Base-by-base conservation (phyloP, 768 basidiomycete species). In the Suillus sp. region DNA sequence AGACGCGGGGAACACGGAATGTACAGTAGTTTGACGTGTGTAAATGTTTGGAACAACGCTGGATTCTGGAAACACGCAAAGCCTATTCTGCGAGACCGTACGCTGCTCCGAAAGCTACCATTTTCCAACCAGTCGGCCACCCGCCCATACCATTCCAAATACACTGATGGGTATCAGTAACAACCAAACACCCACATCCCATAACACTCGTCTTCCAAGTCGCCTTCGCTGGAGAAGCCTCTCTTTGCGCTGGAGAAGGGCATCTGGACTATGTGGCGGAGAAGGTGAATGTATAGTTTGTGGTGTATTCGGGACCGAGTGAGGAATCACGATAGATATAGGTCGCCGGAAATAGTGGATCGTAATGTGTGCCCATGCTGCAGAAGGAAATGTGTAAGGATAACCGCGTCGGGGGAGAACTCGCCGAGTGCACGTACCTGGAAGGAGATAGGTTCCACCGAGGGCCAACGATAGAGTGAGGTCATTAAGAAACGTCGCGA, bases 201-300 rank as follows among this genome's bases (percentile, higher is more conserved):
- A 95, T 18, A 89, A 74, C 43, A 96, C 77, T 35, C 95, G 82
- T 67, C 85, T 85, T 43, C 86, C 85, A 50, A 88, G 81, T 68
- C 94, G 84, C 53, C 83, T 81, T 61, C 84, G 84, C 76, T 97
- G 95, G 64, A 98, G 77, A 47, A 87, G 87, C 53, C 86, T 80
- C 75, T 98, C 95, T 78, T 98, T 98, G 65, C 91, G 83, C 68
- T 91, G 86, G 37, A 98, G 78, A 25, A 98, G 84, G 62, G 91
- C 88, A 70, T 92, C 90, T 22, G 79, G 75, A 16, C 79, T 74
- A 45, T 79, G 69, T 43, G 65, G 75, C 22, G 65, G 68, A 43
- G 68, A 69, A 30, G 66, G 70, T 16, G 53, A 60, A 61, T 51
- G 67, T 59, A 63, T 70, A 4, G 50, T 27, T 13, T 57, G 67